Conservation (phyloP, 2,329 filamentous ascomycete species). For the Juglanconis juglandina region DNA sequence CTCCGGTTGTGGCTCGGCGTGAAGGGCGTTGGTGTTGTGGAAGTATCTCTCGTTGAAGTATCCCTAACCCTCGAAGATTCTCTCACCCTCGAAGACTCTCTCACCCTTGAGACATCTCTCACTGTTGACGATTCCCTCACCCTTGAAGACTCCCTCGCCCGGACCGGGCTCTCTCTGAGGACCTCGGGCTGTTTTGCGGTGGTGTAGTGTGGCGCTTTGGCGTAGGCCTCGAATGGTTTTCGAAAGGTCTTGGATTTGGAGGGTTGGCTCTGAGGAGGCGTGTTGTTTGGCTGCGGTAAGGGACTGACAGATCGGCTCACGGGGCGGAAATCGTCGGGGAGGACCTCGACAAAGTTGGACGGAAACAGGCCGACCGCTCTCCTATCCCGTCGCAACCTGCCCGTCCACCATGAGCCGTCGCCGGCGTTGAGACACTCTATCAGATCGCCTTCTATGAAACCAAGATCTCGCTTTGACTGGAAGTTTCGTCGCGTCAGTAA, state of each 20-base stretch:
- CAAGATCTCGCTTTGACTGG: constrained; percentile 84
- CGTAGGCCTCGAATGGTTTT: constrained; percentile 65
- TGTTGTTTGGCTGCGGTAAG: constrained; percentile 50
- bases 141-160: constrained; percentile 38
- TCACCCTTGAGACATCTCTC: neutral
- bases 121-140: neutral
- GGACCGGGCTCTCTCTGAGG: constrained; percentile 43
- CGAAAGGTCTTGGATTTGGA: constrained; percentile 63
- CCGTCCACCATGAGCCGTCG: constrained; percentile 98
- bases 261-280: constrained; percentile 51
- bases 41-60: constrained; percentile 12
- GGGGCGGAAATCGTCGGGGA: constrained; percentile 82
- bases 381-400: constrained; percentile 81
- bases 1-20: constrained; percentile 9
- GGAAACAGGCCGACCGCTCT: constrained; percentile 91
- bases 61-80: neutral
- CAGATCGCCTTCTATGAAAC: constrained; percentile 94
- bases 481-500: constrained; percentile 23
- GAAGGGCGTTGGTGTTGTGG: neutral
- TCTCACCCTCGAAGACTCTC: neutral
- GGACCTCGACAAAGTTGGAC: constrained; percentile 92
- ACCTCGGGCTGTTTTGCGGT: constrained; percentile 59
- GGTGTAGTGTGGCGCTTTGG: constrained; percentile 64
- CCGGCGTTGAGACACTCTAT: constrained; percentile 98
- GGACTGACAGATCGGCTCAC: constrained; percentile 60